Evolutionary conservation across 2,329 filamentous ascomycete genomes (phyloP).

Genomic region (Diaporthe citriasiana): DNA sequence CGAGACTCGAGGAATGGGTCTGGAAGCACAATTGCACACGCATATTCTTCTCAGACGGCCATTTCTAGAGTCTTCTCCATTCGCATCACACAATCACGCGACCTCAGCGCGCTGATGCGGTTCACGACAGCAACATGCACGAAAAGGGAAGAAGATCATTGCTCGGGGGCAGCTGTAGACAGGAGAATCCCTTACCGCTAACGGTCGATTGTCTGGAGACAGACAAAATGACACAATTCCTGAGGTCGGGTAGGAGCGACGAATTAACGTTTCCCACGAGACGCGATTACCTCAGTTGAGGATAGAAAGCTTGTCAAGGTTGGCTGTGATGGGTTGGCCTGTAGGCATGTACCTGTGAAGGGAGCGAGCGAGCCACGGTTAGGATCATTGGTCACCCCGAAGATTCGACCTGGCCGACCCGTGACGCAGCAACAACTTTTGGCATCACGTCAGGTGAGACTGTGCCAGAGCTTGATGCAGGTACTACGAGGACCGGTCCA

Average conservation of each 20-base stretch:
- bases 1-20: conserved; percentile 13
- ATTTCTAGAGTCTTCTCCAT: background rate
- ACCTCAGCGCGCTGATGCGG: conserved; percentile 8
- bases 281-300: conserved; percentile 58
- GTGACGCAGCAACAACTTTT: conserved; percentile 13
- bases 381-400: conserved; percentile 29
- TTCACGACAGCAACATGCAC: conserved; percentile 24
- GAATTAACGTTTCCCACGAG: conserved; percentile 75
- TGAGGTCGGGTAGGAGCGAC: conserved; percentile 69
- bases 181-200: conserved; percentile 65
- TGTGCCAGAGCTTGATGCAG: conserved; percentile 36
- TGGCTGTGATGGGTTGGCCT: conserved; percentile 51
- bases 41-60: conserved; percentile 16
- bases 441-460: conserved; percentile 29
- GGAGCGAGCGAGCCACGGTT: conserved; percentile 49
- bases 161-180: conserved; percentile 18
- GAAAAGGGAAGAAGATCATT: conserved; percentile 30
- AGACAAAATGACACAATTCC: conserved; percentile 65
- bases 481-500: conserved; percentile 35
- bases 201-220: conserved; percentile 58
- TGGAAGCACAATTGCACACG: conserved; percentile 17
- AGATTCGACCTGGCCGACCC: background rate
- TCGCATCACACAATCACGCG: conserved; percentile 23
- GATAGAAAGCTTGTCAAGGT: conserved; percentile 50
- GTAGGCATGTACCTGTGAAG: conserved; percentile 60